Percentiles rank a stretch among this genome's conserved stretches.
Evolutionary conservation across 129 eudicot genomes (phyloP).

Genomic region (Cynara cardunculus): DNA sequence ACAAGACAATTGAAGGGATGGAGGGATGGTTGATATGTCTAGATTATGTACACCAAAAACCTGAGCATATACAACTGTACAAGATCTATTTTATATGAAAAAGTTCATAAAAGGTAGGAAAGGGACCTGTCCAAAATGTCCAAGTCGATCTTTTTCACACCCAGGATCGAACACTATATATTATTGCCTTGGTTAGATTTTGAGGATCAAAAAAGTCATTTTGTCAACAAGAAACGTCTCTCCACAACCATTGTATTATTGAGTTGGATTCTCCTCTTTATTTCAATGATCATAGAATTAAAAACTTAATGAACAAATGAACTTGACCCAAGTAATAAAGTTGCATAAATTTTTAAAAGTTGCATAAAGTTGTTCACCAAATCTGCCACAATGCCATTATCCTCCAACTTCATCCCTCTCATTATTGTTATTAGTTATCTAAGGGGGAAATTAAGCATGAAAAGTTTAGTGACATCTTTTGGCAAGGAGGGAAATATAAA

Average conservation of each 20-base stretch:
- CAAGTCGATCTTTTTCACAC: not conserved
- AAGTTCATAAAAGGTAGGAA: not conserved
- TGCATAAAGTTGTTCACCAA: too few relatives aligned
- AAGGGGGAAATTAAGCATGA: not conserved
- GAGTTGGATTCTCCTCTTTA: not conserved
- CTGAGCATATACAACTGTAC: too few relatives aligned
- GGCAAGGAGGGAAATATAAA: not conserved
- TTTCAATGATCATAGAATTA: too few relatives aligned
- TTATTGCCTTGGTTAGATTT: not conserved
- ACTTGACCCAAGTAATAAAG: not conserved
- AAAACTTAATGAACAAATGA: not conserved
- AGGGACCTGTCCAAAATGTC: not conserved
- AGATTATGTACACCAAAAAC: too few relatives aligned
- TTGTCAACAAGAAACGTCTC: not conserved
- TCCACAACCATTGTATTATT: not conserved
- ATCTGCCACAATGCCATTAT: not conserved
- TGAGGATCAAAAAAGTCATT: not conserved
- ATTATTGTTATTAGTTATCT: too few relatives aligned
- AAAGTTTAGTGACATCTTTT: too few relatives aligned
- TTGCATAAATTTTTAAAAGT: too few relatives aligned
- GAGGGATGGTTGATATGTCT: too few relatives aligned
- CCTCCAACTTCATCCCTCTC: too few relatives aligned
- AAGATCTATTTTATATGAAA: constrained; percentile 1
- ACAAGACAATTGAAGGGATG: too few relatives aligned
- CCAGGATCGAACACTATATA: not conserved